Evolutionary conservation across 2,329 filamentous ascomycete species (phyloP).

Genomic region (Neurospora sp.): DNA sequence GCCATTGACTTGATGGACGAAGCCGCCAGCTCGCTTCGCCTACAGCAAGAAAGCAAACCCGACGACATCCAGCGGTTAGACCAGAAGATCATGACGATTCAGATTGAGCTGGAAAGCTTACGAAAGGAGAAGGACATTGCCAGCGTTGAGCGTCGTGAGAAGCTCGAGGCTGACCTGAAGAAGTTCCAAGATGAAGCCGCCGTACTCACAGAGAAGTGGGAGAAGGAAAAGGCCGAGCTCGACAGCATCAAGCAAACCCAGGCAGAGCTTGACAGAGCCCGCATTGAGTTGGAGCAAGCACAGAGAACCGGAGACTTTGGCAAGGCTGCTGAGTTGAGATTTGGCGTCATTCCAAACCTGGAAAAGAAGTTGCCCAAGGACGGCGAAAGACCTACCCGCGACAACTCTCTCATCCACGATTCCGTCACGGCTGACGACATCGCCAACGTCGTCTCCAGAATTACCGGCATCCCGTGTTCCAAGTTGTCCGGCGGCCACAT

Average conservation of each 20-base stretch:
- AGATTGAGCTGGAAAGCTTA: conserved; percentile 90
- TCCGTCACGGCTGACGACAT: conserved; percentile 95
- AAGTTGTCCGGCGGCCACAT: conserved; percentile 91
- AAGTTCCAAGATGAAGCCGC: conserved; percentile 65
- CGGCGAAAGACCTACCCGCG: conserved; percentile 33
- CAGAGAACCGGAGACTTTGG: conserved; percentile 83
- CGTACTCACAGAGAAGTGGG: conserved; percentile 75
- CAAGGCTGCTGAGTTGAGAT: conserved; percentile 81
- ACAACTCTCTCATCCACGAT: conserved; percentile 69
- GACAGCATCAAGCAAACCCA: conserved; percentile 80
- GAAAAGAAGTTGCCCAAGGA: conserved; percentile 75
- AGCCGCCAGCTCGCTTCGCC: conserved; percentile 76
- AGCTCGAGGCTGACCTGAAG: conserved; percentile 69
- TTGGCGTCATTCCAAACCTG: conserved; percentile 73
- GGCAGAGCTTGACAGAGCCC: conserved; percentile 76
- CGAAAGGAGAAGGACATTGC: conserved; percentile 88
- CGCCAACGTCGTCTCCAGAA: conserved; percentile 77
- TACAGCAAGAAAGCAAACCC: conserved; percentile 95
- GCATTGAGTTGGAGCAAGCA: conserved; percentile 76
- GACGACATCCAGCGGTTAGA: conserved; percentile 89
- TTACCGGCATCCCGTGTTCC: conserved; percentile 84
- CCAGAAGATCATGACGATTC: conserved; percentile 92
- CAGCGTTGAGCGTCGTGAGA: conserved; percentile 78
- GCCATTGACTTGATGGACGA: conserved; percentile 96
- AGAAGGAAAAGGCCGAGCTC: conserved; percentile 78